Base-by-base conservation (phyloP, 768 basidiomycete genomes). In the Epithele typhae region DNA sequence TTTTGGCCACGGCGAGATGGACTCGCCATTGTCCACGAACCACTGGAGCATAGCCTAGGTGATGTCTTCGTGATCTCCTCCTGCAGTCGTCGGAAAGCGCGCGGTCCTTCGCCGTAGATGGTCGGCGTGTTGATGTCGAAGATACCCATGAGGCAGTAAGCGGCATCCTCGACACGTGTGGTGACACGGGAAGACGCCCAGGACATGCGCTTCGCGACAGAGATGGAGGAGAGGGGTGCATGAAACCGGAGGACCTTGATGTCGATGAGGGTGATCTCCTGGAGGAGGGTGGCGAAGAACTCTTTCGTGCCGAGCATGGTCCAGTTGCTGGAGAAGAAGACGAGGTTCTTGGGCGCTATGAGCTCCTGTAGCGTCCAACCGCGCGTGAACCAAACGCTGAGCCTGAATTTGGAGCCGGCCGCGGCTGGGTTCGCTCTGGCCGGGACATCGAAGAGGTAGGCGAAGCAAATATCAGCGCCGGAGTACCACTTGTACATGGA, bases 311-410 rank as follows among this genome's bases (percentile, higher is more conserved):
- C 34, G 35, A 48, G 23, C 18, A 21, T n/a, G 5, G n/a, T 15
- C 46, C 40, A 48, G 25, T 40, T 23, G 17, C 23, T 27, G 9
- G 49, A 40, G 24, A 45, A 25, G 24, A 50, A 45, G 27, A 50
- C n/a, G 18, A 50, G 18, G 24, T 24, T 25, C 24, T n/a, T 18
- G 6, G 49, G 49, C 4, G 48, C 48, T 10, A 49, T 45, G 48
- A 49, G 48, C 12, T 49, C 48, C 37, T 49, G 48, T 27, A 49
- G 41, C 14, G 48, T 49, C 48, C 48, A 49, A 1, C 48, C 42
- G 8, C 42, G 17, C 1, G 27, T 44, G 43, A 45, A 45, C 43
- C 43, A 50, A 12, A 10, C n/a, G 43, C 49, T 50, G n/a, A 10
- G 22, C 36, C 33, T 12, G 19, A 37, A 33, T 24, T 9, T 12